Conservation (phyloP, 228 moss, liverwort and hornwort genomes). For the Sphagnum fallax region DNA sequence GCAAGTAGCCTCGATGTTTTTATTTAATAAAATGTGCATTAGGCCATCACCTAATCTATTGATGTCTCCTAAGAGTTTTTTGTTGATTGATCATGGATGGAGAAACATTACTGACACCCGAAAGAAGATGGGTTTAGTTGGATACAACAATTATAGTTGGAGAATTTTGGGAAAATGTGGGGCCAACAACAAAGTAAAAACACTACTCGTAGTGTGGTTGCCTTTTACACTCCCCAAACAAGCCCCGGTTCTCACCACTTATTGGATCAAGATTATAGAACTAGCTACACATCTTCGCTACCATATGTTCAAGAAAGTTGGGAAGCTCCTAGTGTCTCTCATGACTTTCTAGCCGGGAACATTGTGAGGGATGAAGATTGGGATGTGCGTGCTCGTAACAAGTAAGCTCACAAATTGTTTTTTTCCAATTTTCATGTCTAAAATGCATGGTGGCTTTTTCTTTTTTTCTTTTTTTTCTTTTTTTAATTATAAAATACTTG, state of each 20-base stretch:
- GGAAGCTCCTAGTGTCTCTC: background rate
- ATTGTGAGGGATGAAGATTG: background rate
- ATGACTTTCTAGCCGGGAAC: background rate
- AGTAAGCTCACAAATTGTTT: background rate
- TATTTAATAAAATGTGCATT: too few species aligned
- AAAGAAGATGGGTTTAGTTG: too few species aligned
- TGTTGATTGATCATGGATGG: too few species aligned
- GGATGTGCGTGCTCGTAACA: background rate
- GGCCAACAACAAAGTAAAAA: background rate
- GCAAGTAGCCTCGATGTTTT: too few species aligned
- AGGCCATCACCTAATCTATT: too few species aligned
- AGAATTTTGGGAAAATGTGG: too few species aligned
- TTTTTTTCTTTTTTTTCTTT: too few species aligned
- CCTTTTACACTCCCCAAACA: constrained; percentile 4
- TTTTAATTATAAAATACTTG: background rate
- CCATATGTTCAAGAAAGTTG: constrained; percentile 8
- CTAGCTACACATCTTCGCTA: background rate
- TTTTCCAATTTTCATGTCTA: background rate
- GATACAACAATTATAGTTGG: too few species aligned
- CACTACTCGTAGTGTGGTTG: background rate
- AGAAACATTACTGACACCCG: too few species aligned
- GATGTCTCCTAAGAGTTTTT: too few species aligned
- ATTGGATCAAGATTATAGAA: constrained; percentile 4
- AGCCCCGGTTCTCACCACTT: constrained; percentile 2
- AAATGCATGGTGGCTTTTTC: background rate